Conservation (phyloP, 1,139 yeast species). For the Diutina ranongensis region DNA sequence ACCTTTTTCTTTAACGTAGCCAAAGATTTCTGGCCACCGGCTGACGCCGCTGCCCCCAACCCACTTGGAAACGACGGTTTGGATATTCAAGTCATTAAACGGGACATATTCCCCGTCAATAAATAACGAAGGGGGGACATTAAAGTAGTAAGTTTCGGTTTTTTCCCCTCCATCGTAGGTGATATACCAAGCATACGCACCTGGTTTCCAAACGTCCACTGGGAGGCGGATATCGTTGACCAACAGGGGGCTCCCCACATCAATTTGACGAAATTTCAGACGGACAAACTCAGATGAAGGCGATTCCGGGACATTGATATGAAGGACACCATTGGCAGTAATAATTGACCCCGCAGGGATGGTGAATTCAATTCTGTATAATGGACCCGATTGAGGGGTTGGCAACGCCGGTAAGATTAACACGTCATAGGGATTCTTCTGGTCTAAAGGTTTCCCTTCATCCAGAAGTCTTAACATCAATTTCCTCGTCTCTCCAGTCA, state of each 20-base stretch:
- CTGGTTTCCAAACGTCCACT: conserved; percentile 32
- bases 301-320: background rate
- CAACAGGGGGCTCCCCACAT: background rate
- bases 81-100: conserved; percentile 72
- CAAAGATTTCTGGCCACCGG: conserved; percentile 58
- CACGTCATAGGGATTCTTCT: conserved; percentile 44
- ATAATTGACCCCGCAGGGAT: background rate
- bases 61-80: conserved; percentile 87
- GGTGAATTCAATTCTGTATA: background rate
- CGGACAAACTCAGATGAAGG: background rate
- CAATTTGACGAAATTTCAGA: background rate
- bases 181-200: conserved; percentile 63
- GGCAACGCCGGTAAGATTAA: conserved; percentile 46
- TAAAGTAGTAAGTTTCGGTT: conserved; percentile 59
- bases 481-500: conserved; percentile 7
- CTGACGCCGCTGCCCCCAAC: conserved; percentile 48
- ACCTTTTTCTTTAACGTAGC: conserved; percentile 55
- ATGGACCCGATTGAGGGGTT: background rate
- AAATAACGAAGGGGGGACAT: conserved; percentile 67
- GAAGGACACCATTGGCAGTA: background rate
- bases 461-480: conserved; percentile 42
- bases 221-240: background rate
- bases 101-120: conserved; percentile 49
- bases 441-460: conserved; percentile 45
- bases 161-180: conserved; percentile 28